Evolutionary conservation across 345 rosid species (phyloP).

Genomic region (Murraya paniculata): DNA sequence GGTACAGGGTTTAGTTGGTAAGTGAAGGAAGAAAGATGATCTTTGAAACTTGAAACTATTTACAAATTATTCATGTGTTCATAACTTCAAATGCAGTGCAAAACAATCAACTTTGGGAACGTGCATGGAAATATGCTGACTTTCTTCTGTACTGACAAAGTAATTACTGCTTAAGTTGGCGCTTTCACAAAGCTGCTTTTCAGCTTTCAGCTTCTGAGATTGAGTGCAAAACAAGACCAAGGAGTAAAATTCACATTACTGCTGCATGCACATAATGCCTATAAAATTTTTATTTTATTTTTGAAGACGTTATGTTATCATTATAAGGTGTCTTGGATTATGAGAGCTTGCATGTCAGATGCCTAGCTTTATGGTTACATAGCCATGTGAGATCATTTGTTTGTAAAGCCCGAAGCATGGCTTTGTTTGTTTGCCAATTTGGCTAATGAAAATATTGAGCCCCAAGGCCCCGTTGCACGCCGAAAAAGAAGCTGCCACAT

Average conservation of each 20-base stretch:
- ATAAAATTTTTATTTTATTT: neutral
- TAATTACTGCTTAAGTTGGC: neutral
- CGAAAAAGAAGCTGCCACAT: constrained; percentile 28
- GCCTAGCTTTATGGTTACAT: constrained; percentile 33
- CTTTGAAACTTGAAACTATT: neutral
- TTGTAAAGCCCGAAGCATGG: constrained; percentile 14
- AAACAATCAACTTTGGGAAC: constrained; percentile 5
- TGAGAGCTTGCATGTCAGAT: constrained; percentile 28
- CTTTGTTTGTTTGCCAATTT: constrained; percentile 11
- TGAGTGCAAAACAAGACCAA: constrained; percentile 7
- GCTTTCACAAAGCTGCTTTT: constrained; percentile 14
- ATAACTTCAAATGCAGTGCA: neutral
- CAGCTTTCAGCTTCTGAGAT: neutral
- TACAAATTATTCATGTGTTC: neutral
- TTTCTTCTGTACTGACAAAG: neutral
- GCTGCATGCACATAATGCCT: too few relatives aligned
- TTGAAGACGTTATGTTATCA: neutral
- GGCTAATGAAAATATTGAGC: neutral
- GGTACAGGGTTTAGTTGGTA: neutral
- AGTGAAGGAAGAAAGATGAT: neutral
- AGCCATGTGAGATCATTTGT: constrained; percentile 30
- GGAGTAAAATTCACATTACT: constrained; percentile 3
- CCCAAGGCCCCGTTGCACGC: constrained; percentile 21
- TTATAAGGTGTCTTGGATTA: constrained; percentile 11
- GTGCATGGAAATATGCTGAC: constrained; percentile 13